These are phyloP conservation scores for Wallacemonas collosoma DNA, from an alignment of 208 protist genomes.

Conservation along the genomic window DNA sequence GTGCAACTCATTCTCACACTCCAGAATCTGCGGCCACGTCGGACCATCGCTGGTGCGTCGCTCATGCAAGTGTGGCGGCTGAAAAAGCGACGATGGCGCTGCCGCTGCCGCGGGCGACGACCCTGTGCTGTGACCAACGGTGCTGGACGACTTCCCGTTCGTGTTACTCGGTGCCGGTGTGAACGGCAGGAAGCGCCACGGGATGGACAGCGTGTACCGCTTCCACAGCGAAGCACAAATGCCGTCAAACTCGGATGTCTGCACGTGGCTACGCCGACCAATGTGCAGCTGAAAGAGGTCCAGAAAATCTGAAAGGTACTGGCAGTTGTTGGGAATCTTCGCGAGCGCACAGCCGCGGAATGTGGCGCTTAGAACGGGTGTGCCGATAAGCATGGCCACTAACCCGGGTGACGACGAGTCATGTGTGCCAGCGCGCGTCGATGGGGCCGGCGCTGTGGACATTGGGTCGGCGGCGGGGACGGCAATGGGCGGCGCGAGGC, in stretches of 20 bases:
- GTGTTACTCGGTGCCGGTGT: background rate
- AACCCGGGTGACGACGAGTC: background rate
- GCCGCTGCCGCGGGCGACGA: background rate
- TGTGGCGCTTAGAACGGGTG: slow-evolving; percentile 44
- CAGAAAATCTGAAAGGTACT: slow-evolving; percentile 52
- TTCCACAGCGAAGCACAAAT: slow-evolving; percentile 74
- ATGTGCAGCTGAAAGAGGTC: slow-evolving; percentile 80
- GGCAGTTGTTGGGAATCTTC: slow-evolving; percentile 39
- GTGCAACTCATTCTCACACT: slow-evolving; percentile 56
- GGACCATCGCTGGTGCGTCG: slow-evolving; percentile 5
- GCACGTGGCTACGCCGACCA: slow-evolving; percentile 63
- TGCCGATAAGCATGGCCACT: slow-evolving; percentile 30
- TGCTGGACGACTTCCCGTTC: background rate
- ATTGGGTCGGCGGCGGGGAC: background rate
- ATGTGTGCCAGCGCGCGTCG: background rate
- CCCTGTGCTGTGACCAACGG: background rate
- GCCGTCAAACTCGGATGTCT: slow-evolving; percentile 52
- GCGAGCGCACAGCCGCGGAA: slow-evolving; percentile 54
- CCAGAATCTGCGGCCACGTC: slow-evolving; percentile 57
- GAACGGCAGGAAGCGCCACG: slow-evolving; percentile 52
- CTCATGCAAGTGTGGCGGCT: slow-evolving; percentile 9
- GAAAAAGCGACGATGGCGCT: background rate
- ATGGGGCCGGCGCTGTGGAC: background rate
- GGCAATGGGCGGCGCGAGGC: slow-evolving; percentile 45
- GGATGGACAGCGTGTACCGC: slow-evolving; percentile 48